These are phyloP conservation scores for Nigrospora sphaerica DNA, from an alignment of 2,329 filamentous ascomycete species.

Conservation along the genomic window DNA sequence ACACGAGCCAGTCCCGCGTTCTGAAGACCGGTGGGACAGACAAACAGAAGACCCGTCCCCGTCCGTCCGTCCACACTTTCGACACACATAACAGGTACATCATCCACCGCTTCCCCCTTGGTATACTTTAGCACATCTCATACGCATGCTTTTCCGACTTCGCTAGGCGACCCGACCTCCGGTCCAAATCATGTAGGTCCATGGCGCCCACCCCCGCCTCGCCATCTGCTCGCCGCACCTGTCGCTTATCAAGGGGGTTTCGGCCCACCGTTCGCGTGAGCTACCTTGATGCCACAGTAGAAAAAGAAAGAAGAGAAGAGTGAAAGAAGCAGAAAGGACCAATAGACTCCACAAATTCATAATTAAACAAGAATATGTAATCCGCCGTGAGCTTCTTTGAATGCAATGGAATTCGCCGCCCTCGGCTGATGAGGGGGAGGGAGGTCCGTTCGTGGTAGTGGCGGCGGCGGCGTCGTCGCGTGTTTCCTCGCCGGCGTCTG, in stretches of 20 bases:
- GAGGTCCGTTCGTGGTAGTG: too few species aligned
- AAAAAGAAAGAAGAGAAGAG: constrained; percentile 15
- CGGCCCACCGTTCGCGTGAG: constrained; percentile 13
- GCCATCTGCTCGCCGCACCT: not conserved
- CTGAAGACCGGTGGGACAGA: too few species aligned
- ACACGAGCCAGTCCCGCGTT: too few species aligned
- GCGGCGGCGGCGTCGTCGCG: too few species aligned
- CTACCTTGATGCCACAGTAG: constrained; percentile 14
- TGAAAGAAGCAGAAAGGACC: constrained; percentile 19
- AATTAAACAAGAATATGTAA: constrained; percentile 47
- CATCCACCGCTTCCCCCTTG: not conserved
- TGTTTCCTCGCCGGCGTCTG: too few species aligned
- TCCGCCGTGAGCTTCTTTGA: constrained; percentile 24
- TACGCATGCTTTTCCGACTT: not conserved
- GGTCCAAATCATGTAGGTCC: too few species aligned
- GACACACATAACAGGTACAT: not conserved
- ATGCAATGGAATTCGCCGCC: too few species aligned
- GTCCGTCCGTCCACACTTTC: not conserved
- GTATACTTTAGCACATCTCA: constrained; percentile 2
- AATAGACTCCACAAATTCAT: constrained; percentile 27
- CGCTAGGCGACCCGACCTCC: too few species aligned
- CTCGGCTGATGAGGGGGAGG: too few species aligned
- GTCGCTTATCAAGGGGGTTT: not conserved
- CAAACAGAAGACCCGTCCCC: too few species aligned
- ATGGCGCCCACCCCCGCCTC: not conserved